Evolutionary conservation across 2,329 filamentous ascomycete genomes (phyloP).

Genomic region (Aspergillus glaucus): DNA sequence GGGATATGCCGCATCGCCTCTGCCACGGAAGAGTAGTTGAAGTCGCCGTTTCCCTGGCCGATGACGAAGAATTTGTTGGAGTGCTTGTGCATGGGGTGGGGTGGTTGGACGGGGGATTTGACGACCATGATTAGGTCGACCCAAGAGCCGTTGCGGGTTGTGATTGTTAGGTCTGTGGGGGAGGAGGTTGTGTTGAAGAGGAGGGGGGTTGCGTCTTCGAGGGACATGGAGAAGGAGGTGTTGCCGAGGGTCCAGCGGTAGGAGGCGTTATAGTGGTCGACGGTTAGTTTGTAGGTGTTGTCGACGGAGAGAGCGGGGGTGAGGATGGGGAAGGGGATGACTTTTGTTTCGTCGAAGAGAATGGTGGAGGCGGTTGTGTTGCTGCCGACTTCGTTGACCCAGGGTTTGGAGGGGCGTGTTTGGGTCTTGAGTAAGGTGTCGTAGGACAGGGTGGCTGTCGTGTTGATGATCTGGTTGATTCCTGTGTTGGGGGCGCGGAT

Average conservation of each 20-base stretch:
- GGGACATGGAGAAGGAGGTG: slow-evolving; percentile 31
- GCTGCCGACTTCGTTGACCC: slow-evolving; percentile 46
- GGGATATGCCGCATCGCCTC: slow-evolving; percentile 47
- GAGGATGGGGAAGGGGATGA: slow-evolving; percentile 44
- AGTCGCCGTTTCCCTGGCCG: slow-evolving; percentile 47
- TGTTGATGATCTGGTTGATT: slow-evolving; percentile 49
- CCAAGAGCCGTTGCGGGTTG: slow-evolving; percentile 46
- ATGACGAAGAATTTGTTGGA: slow-evolving; percentile 55
- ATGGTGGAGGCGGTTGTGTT: slow-evolving; percentile 35
- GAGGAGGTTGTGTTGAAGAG: slow-evolving; percentile 41
- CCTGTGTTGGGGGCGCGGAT: slow-evolving; percentile 47
- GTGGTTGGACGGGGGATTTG: slow-evolving; percentile 42
- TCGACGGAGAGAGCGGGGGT: slow-evolving; percentile 39
- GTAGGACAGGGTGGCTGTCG: slow-evolving; percentile 45
- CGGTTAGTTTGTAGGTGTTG: slow-evolving; percentile 38
- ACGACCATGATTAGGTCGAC: slow-evolving; percentile 51
- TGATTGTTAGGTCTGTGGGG: slow-evolving; percentile 44
- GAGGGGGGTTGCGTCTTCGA: slow-evolving; percentile 38
- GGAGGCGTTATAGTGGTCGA: slow-evolving; percentile 29
- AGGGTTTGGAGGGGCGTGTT: slow-evolving; percentile 29
- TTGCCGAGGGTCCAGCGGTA: slow-evolving; percentile 50
- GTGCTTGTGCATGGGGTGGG: slow-evolving; percentile 61
- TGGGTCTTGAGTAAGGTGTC: slow-evolving; percentile 14
- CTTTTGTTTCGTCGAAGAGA: slow-evolving; percentile 38
- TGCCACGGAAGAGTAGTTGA: slow-evolving; percentile 48